Percentiles rank a stretch among this genome's conserved stretches.
phyloP scores from a whole-genome alignment of 2,329 filamentous ascomycete species.

The Trichoderma guizhouense region DNA sequence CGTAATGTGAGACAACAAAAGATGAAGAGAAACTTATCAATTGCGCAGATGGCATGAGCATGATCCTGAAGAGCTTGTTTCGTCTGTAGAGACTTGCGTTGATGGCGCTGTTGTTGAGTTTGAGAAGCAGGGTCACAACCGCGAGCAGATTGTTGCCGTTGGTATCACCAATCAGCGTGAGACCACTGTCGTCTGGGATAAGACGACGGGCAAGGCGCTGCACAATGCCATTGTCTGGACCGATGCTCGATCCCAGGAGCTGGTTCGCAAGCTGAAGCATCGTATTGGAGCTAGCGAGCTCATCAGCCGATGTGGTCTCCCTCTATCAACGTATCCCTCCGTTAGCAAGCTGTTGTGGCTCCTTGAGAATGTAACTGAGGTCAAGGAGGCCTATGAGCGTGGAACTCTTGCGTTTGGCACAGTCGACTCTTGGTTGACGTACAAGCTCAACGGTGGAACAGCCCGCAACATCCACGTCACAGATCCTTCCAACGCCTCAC shows the following conservation, averaged over 20 bases:
- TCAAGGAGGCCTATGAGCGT: conserved; percentile 68
- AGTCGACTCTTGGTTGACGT: conserved; percentile 76
- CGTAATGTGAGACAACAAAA: not conserved
- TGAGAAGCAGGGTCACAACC: conserved; percentile 62
- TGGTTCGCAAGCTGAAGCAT: conserved; percentile 70
- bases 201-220: conserved; percentile 69
- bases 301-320: conserved; percentile 66
- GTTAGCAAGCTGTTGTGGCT: conserved; percentile 77
- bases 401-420: conserved; percentile 74
- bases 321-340: conserved; percentile 79
- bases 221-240: conserved; percentile 85
- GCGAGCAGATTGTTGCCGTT: conserved; percentile 67
- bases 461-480: conserved; percentile 67
- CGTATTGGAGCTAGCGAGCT: conserved; percentile 65
- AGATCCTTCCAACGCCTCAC: conserved; percentile 76
- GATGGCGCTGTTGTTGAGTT: conserved; percentile 69
- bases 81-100: conserved; percentile 72
- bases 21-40: not conserved
- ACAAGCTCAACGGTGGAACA: conserved; percentile 71
- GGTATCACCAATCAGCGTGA: conserved; percentile 84
- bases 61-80: conserved; percentile 70
- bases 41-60: conserved; percentile 74
- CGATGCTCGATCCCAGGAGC: conserved; percentile 69
- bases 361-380: conserved; percentile 62
- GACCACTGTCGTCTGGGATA: conserved; percentile 78